phyloP scores from a whole-genome alignment of 371 early-diverging fungal species.

The Dichotomocladium elegans region DNA sequence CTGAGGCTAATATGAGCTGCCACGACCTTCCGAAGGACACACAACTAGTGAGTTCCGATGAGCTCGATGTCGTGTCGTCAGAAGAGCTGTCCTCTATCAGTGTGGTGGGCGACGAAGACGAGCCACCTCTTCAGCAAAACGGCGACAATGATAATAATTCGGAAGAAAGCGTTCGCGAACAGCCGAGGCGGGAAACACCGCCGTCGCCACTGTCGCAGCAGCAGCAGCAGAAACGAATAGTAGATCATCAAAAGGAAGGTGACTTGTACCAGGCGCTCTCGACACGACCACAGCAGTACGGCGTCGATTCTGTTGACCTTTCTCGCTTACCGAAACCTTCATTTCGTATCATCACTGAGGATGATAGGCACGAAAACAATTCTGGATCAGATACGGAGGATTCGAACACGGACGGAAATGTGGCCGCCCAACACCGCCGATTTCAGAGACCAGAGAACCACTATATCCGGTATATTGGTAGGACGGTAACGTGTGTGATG shows the following conservation, averaged over 20 bases:
- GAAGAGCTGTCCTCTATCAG: not conserved
- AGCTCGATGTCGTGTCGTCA: not conserved
- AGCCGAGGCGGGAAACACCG: too few species aligned
- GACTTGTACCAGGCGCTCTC: conserved; percentile 24
- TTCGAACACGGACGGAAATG: not conserved
- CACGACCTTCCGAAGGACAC: not conserved
- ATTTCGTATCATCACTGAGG: conserved; percentile 19
- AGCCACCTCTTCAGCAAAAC: not conserved
- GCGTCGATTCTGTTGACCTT: conserved; percentile 8
- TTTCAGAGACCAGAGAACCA: conserved; percentile 51
- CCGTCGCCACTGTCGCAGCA: too few species aligned
- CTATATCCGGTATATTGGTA: conserved; percentile 57
- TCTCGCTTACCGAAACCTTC: conserved; percentile 39
- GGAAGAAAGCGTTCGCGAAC: not conserved
- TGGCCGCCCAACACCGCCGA: not conserved
- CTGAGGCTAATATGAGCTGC: not conserved
- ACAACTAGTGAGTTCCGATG: not conserved
- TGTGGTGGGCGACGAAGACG: not conserved
- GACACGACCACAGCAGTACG: conserved; percentile 22
- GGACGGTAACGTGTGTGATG: not conserved
- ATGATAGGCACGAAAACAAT: too few species aligned
- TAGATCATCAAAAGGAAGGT: conserved; percentile 20
- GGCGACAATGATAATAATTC: not conserved
- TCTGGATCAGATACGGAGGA: too few species aligned
- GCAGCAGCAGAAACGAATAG: not conserved